phyloP scores from a whole-genome alignment of 2,329 filamentous ascomycete species.

The Cladosporium sp. region DNA sequence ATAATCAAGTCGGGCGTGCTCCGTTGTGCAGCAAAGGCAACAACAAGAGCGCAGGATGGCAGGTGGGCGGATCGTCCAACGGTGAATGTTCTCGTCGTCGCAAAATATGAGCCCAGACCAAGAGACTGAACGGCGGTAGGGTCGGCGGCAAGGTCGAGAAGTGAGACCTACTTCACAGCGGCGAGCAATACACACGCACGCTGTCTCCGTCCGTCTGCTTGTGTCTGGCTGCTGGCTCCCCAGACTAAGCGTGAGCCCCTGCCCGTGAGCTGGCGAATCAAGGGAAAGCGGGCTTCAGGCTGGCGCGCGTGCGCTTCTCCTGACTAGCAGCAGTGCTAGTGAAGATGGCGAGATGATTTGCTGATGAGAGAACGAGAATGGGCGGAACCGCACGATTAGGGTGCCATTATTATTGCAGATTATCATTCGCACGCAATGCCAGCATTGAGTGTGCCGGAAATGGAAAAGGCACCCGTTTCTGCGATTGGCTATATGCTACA shows the following conservation, averaged over 20 bases:
- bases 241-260: not conserved
- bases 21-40: no score
- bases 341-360: no score
- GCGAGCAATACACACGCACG: not conserved
- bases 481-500: no score
- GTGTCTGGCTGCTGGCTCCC: not conserved
- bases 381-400: no score
- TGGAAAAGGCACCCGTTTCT: no score
- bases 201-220: not conserved
- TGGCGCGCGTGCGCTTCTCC: not conserved
- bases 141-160: slow-evolving; percentile 8
- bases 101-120: slow-evolving; percentile 6
- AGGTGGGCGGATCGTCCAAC: not conserved
- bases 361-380: no score
- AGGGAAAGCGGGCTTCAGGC: not conserved
- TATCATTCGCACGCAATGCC: no score
- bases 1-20: not conserved
- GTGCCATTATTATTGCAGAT: no score
- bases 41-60: not conserved
- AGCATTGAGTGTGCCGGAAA: no score
- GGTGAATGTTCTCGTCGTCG: not conserved
- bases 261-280: slow-evolving; percentile 1
- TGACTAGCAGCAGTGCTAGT: no score
- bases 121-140: not conserved
- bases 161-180: slow-evolving; percentile 7